A percentile compares a stretch with the other conserved stretches of the same genome.
phyloP scores from a whole-genome alignment of 2,329 filamentous ascomycete genomes.

The Paracoccidioides brasiliensis region DNA sequence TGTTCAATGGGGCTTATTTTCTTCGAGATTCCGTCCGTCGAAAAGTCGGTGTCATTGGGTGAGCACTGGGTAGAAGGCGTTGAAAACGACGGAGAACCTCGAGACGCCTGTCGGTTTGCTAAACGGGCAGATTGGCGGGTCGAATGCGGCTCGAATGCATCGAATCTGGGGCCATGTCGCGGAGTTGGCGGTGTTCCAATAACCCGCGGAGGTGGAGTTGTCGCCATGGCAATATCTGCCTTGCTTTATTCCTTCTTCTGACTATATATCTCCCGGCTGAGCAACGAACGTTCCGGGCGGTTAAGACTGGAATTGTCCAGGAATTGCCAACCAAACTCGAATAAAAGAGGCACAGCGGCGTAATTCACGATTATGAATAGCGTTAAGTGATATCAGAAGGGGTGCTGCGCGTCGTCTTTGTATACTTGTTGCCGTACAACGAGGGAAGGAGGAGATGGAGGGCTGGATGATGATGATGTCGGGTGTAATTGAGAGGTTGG shows the following conservation, averaged over 20 bases:
- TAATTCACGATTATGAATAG: background rate
- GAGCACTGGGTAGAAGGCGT: conserved; percentile 15
- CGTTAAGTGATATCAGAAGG: background rate
- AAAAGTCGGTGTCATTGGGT: conserved; percentile 9
- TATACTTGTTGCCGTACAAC: background rate
- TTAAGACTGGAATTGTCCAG: background rate
- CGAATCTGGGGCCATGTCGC: conserved; percentile 33
- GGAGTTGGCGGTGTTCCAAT: conserved; percentile 33
- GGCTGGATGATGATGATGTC: background rate
- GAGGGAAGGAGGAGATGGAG: background rate
- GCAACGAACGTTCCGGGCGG: background rate
- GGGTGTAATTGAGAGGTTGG: background rate
- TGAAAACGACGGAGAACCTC: conserved; percentile 20
- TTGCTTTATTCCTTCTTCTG: background rate
- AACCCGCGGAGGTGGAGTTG: conserved; percentile 32
- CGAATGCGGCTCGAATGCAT: conserved; percentile 28
- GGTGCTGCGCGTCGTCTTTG: background rate
- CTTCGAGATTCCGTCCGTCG: conserved; percentile 11
- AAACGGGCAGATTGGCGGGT: conserved; percentile 30
- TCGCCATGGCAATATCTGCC: conserved; percentile 23
- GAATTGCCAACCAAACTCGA: background rate
- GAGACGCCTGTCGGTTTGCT: conserved; percentile 22
- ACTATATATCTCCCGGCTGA: background rate
- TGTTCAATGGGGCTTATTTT: conserved; percentile 11
- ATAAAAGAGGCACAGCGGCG: too few relatives aligned